A percentile compares a stretch with the other conserved stretches of the same genome.
Conservation (phyloP, 1,139 yeast genomes). For the Blastobotrys persicus region DNA sequence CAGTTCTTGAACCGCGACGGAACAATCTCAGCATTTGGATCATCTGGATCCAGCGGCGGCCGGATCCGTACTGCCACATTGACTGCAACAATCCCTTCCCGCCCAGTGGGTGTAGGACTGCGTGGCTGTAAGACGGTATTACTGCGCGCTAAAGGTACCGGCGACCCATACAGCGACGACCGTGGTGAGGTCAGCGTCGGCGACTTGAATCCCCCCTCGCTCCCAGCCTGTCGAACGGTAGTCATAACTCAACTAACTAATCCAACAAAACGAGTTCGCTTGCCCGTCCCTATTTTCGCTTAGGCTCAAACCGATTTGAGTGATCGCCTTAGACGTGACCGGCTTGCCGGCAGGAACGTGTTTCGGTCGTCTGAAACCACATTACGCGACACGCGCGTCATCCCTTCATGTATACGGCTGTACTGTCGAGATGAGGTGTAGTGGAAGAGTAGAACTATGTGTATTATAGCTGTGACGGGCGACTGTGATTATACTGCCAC, state of each 20-base stretch:
- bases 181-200: conserved; percentile 13
- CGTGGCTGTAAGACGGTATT: background rate
- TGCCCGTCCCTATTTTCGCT: background rate
- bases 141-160: conserved; percentile 10
- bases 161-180: conserved; percentile 9
- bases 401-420: background rate
- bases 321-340: background rate
- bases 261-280: background rate
- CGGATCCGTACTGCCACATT: conserved; percentile 24
- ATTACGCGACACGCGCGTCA: background rate
- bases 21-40: conserved; percentile 10
- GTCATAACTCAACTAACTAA: too few species aligned
- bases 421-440: background rate
- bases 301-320: background rate
- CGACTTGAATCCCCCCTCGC: conserved; percentile 8
- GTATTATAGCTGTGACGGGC: too few species aligned
- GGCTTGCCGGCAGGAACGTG: background rate
- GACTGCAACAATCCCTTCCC: conserved; percentile 17
- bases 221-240: background rate
- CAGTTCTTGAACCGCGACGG: conserved; percentile 2
- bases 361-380: background rate
- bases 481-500: too few species aligned
- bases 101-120: background rate
- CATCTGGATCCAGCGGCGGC: conserved; percentile 16
- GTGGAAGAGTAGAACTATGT: too few species aligned